Evolutionary conservation across 1,139 yeast species (phyloP).

Genomic region (Spathaspora sp.): DNA sequence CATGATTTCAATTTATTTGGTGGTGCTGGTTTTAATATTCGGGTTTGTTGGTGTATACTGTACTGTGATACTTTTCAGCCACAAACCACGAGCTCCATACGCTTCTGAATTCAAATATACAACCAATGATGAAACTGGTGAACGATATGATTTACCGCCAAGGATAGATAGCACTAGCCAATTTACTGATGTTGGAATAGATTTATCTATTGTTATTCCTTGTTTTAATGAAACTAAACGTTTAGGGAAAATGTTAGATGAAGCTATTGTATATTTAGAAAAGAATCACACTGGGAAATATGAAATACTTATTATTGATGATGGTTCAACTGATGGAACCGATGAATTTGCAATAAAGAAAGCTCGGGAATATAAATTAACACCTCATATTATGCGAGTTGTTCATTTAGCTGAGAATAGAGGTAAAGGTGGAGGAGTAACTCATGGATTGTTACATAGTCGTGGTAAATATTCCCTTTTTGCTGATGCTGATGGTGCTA

Average conservation of each 20-base stretch:
- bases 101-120: slow-evolving; percentile 51
- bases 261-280: slow-evolving; percentile 61
- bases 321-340: slow-evolving; percentile 86
- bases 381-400: slow-evolving; percentile 66
- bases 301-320: slow-evolving; percentile 88
- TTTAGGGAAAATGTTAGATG: slow-evolving; percentile 73
- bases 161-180: slow-evolving; percentile 21
- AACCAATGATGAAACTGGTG: slow-evolving; percentile 31
- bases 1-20: background rate
- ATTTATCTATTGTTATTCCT: slow-evolving; percentile 79
- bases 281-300: slow-evolving; percentile 35
- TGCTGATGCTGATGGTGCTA: slow-evolving; percentile 99
- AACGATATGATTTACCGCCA: slow-evolving; percentile 27
- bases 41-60: slow-evolving; percentile 29
- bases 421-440: slow-evolving; percentile 98
- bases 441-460: slow-evolving; percentile 82
- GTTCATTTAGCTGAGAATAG: slow-evolving; percentile 69
- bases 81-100: slow-evolving; percentile 59
- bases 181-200: slow-evolving; percentile 33
- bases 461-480: slow-evolving; percentile 76
- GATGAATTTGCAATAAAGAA: slow-evolving; percentile 66
- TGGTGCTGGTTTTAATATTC: slow-evolving; percentile 9
- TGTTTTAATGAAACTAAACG: slow-evolving; percentile 85
- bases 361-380: slow-evolving; percentile 51
- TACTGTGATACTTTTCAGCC: slow-evolving; percentile 52